Evolutionary conservation across 768 basidiomycete species (phyloP).

Genomic region (Suillus fuscotomentosus): DNA sequence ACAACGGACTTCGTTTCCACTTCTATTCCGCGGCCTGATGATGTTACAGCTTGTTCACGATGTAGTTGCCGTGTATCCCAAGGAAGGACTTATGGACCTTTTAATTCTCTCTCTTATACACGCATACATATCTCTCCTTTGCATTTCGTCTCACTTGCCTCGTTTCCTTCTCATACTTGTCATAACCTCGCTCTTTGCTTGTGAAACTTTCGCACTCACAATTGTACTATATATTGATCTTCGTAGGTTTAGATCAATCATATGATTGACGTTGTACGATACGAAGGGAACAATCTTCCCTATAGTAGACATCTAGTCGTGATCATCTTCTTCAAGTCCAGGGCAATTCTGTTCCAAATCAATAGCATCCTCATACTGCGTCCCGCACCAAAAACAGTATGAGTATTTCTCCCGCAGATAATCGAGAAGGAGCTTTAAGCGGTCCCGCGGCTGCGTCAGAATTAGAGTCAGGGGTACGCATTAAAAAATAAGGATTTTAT

Average conservation of each 20-base stretch:
- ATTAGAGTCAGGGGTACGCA: conserved; percentile 10
- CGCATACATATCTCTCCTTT: not conserved
- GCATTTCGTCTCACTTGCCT: conserved; percentile 6
- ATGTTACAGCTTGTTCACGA: conserved; percentile 7
- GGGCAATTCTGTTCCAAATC: conserved; percentile 71
- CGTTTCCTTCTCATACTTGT: conserved; percentile 10
- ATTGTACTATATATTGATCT: conserved; percentile 1
- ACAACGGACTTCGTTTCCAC: not conserved
- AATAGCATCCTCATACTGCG: conserved; percentile 59
- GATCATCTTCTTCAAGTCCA: conserved; percentile 72
- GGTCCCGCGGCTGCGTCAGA: conserved; percentile 59
- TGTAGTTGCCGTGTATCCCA: conserved; percentile 6
- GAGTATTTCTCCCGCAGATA: conserved; percentile 71
- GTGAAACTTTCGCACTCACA: conserved; percentile 21
- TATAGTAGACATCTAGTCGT: conserved; percentile 50
- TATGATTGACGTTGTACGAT: not conserved
- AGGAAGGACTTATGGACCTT: conserved; percentile 9
- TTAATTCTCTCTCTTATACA: conserved; percentile 5
- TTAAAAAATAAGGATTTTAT: conserved; percentile 10
- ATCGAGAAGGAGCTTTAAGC: conserved; percentile 62
- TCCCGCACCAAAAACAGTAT: conserved; percentile 91
- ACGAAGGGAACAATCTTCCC: not conserved
- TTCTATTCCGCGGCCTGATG: not conserved
- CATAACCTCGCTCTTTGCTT: conserved; percentile 11
- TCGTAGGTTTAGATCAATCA: not conserved